Base-by-base conservation (phyloP, 2,329 filamentous ascomycete genomes). In the Fusarium veterinarium region DNA sequence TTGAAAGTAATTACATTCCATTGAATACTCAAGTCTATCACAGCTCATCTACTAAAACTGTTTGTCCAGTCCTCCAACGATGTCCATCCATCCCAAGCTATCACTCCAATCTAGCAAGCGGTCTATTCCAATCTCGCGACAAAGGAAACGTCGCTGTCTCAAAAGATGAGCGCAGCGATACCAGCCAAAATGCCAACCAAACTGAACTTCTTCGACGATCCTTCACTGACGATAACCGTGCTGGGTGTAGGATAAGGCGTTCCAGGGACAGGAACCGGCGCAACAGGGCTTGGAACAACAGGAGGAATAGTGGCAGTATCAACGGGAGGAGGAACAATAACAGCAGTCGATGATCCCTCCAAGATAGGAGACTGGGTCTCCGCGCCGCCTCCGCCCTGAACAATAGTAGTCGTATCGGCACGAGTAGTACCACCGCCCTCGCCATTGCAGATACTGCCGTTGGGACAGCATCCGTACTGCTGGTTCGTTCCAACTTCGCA, bases 401-500 rank as follows among this genome's bases (percentile, higher is more conserved):
- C 44, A 8, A 72, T 33, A 33, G 63, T 64, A n/a, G 69, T 72
- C 10, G 65, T 67, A 13, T 56, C 66, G 19, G 52, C 66, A 3
- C 48, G 63, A 7, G 67, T 76, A 20, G 48, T 75, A 17, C 75
- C 75, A 37, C 76, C 78, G 9, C 78, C 79, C 6, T 64, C 63
- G 14, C 78, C 80, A 41, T 60, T 59, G 71, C 80, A 81, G 30
- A 49, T 48, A 30, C 69, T 59, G 2, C 80, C 80, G 9, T 70
- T 61, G 17, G 75, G 75, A 63, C 80, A 81, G 74, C 80, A 81
- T 7, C 73, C 75, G 44, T 77, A 80, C 49, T 75, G 35, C 41
- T 68, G 61, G 48, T 79, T 80, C 44, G 55, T 51, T 19, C 74
- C 79, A 6, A 79, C 67, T 62, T 71, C 58, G 64, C 80, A 81